Base-by-base conservation (phyloP, 23 red algal species). In the Gracilariopsis chorda region DNA sequence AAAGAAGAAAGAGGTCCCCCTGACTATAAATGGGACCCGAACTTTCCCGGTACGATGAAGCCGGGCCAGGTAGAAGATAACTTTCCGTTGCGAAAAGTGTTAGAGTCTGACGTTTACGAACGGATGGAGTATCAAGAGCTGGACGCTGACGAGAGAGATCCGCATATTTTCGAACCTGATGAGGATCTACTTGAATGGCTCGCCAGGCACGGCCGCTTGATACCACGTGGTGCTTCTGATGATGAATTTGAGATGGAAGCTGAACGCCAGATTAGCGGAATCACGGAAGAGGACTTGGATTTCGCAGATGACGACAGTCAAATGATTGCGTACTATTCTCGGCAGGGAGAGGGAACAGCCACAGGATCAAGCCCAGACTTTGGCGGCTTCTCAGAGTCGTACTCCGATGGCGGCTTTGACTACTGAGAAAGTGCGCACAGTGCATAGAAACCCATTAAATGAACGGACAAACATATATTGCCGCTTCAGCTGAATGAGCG, bases 221-320 rank as follows among this genome's bases (percentile, higher is more conserved):
- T 92, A 16, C 74, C 62, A 21, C 56, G 78, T 30, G 88, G 62
- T 16, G 77, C 72, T 14, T 52, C 78, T 28, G 78, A 81, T 13
- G 88, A 92, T 40, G 60, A 81, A 28, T 30, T 48, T 48, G 86
- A 90, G 36, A 62, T 39, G 25, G 72, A 69, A 21, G 51, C 53
- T 21, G 21, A 74, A 7, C 39, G 77, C 2, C 72, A 71, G 40
- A 75, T 81, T 28, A 74, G 58, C 25, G 88, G 78, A 10, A 62
- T 88, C 11, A 62, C 84, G n/a, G 84, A 88, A 47, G 88, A 92
- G 24, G 88, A 92, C 25, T 57, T 92, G 77, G 88, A 92, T 51
- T 92, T 72, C 57, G 69, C 41, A 6, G 78, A 92, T 45, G 88
- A 92, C 42, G 88, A 92, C 32, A 69, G 48, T 27, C 82, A 81